These are phyloP conservation scores for Andrographis paniculata DNA, from an alignment of 305 asterid species.

Conservation along the genomic window DNA sequence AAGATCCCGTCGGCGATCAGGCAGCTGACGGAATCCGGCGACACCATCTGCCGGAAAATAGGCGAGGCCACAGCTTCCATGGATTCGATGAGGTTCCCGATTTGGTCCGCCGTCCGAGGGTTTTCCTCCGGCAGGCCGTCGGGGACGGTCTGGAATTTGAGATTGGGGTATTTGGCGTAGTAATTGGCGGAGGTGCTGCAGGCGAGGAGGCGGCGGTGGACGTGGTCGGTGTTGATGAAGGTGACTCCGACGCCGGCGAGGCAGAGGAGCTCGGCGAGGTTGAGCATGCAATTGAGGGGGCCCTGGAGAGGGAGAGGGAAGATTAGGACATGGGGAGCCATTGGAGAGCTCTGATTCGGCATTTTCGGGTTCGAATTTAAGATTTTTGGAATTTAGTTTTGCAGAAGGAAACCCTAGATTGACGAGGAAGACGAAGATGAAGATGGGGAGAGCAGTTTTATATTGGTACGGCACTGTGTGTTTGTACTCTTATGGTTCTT, in stretches of 20 bases:
- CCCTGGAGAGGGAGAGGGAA: constrained; percentile 61
- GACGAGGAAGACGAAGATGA: no score
- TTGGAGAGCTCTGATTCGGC: no score
- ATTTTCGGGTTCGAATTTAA: no score
- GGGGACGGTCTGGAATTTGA: constrained; percentile 30
- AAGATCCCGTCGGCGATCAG: constrained; percentile 2
- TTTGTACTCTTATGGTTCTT: no score
- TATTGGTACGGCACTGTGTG: no score
- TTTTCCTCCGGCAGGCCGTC: constrained; percentile 48
- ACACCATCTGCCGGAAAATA: constrained; percentile 34
- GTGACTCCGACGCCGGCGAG: constrained; percentile 27
- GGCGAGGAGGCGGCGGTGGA: constrained; percentile 30
- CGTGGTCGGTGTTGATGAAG: constrained; percentile 41
- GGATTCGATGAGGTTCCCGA: constrained; percentile 24
- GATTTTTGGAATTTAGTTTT: no score
- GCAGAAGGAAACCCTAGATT: no score
- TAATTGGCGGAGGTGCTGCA: constrained; percentile 11
- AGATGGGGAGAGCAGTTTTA: no score
- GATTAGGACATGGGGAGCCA: constrained; percentile 36
- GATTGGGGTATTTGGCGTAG: constrained; percentile 23
- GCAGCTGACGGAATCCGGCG: background rate
- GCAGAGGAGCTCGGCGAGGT: constrained; percentile 43
- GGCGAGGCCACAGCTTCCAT: constrained; percentile 32
- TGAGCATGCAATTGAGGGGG: constrained; percentile 52
- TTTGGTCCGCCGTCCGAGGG: constrained; percentile 31